Conservation (phyloP, 1,284 basidiomycete genomes). For the Chondrostereum purpureum region DNA sequence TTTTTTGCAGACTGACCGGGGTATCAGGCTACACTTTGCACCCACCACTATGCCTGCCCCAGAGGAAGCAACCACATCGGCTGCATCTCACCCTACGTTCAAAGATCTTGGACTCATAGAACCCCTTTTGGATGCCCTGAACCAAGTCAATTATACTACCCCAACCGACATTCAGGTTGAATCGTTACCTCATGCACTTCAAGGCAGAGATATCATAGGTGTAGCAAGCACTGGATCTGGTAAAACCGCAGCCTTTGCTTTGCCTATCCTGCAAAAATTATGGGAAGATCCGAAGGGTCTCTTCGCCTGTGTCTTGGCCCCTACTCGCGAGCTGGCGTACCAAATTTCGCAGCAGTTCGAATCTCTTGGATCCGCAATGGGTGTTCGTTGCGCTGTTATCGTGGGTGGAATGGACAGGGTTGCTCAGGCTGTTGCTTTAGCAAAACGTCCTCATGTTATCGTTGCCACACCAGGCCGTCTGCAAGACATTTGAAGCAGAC, state of each 20-base stretch:
- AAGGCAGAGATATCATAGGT: conserved; percentile 94
- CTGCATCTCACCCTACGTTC: conserved; percentile 41
- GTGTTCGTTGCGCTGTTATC: conserved; percentile 86
- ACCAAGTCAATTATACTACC: conserved; percentile 75
- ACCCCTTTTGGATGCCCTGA: conserved; percentile 83
- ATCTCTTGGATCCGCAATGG: conserved; percentile 88
- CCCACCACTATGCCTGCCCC: conserved; percentile 49
- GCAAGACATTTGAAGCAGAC: conserved; percentile 97
- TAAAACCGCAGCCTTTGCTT: conserved; percentile 95
- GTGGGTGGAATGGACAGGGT: conserved; percentile 97
- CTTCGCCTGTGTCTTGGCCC: conserved; percentile 92
- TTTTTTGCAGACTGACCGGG: no score
- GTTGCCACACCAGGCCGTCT: conserved; percentile 97
- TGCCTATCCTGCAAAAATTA: conserved; percentile 93
- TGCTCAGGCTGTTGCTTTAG: conserved; percentile 87
- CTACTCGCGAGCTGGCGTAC: conserved; percentile 96
- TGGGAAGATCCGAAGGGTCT: conserved; percentile 95
- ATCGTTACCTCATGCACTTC: conserved; percentile 84
- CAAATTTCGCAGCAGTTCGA: conserved; percentile 98
- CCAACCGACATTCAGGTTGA: conserved; percentile 93
- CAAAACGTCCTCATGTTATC: conserved; percentile 90
- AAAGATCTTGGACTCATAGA: conserved; percentile 82
- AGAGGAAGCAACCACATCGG: conserved; percentile 58
- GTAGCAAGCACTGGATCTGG: conserved; percentile 97
- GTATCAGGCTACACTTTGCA: no score